phyloP scores from a whole-genome alignment of 139 green algal species.

The Trebouxia sp. region DNA sequence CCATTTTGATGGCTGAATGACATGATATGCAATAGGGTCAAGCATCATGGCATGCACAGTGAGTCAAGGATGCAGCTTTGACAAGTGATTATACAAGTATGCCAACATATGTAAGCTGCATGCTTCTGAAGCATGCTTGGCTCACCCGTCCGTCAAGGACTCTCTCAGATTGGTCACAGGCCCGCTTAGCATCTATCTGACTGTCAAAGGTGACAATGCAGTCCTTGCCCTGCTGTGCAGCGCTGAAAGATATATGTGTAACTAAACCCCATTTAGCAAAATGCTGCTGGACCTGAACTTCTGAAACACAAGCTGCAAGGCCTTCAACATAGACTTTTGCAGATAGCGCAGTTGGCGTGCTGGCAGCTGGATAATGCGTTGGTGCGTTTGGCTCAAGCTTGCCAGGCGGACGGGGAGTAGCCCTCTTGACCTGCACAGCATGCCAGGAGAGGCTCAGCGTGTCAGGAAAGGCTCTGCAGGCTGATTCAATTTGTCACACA shows the following conservation, averaged over 20 bases:
- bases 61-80: no score
- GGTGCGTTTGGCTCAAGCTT: background rate
- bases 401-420: conserved; percentile 22
- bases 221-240: conserved; percentile 32
- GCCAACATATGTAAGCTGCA: no score
- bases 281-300: background rate
- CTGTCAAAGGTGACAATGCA: conserved; percentile 41
- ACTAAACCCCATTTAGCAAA: conserved; percentile 35
- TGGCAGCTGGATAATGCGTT: background rate
- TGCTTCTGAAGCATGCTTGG: no score
- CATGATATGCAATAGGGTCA: no score
- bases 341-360: background rate
- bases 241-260: conserved; percentile 32
- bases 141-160: conserved; percentile 32
- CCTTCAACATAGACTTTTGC: conserved; percentile 31
- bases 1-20: no score
- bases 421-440: conserved; percentile 30
- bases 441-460: background rate
- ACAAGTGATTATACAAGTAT: no score
- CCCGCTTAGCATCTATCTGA: conserved; percentile 14
- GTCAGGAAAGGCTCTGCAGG: background rate
- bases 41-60: no score
- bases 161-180: conserved; percentile 30
- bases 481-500: background rate
- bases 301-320: conserved; percentile 17